Base-by-base conservation (phyloP, 768 basidiomycete genomes). In the Suillus paluster region DNA sequence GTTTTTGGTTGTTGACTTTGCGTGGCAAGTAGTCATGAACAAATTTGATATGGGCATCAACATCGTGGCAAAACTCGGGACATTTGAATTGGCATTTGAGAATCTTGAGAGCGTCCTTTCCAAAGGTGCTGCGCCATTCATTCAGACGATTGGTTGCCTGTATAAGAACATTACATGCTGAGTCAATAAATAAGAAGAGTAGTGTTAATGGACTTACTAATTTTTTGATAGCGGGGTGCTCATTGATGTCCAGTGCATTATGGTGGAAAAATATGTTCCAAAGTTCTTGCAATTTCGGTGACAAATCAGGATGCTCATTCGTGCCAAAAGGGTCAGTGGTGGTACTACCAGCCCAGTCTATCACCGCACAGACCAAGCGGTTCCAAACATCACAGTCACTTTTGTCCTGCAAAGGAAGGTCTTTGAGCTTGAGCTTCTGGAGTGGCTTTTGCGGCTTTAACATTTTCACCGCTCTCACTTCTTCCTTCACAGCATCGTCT, bases 321-420 rank as follows among this genome's bases (percentile, higher is more conserved):
- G 55, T 57, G 21, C 55, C 55, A 57, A 57, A 57, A 5, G 38
- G 38, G 55, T 57, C 55, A 23, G 36, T 27, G 9, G 21, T 39
- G 9, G 21, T 39, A 30, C 17, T 57, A 42, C 55, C 38, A 19
- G 55, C 38, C 55, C 55, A 57, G 21, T 57, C 38, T 25, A 57
- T 36, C 9, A 25, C 10, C 10, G 38, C 55, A 38, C 21, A 19
- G 23, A 57, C 19, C 25, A 57, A 39, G 21, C 12, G 4, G 21
- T 41, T 42, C 55, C 55, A 57, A 33, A 57, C 17, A 25, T 41
- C 5, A 4, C 19, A 12, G 21, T 57, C 38, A 9, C 21, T 15
- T 23, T 41, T 42, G 25, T 57, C 55, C 36, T 36, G 25, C 21
- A 57, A 57, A 57, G 55, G 55, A 14, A 57, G 27, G 38, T 57